Evolutionary conservation across 495 filamentous ascomycete species (phyloP).

Genomic region (Cercophora samala): DNA sequence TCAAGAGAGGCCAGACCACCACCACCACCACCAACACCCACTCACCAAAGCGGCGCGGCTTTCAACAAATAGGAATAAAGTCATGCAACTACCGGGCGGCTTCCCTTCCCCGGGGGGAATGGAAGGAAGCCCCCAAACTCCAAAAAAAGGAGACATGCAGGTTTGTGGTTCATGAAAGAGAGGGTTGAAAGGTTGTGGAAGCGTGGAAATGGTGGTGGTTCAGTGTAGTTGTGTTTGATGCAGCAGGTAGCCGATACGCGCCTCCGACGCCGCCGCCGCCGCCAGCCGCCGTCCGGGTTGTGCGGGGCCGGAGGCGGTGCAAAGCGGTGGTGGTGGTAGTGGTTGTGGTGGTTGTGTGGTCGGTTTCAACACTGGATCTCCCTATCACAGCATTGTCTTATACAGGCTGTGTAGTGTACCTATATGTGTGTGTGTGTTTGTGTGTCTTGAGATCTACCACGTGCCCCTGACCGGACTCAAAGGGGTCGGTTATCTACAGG

Average conservation of each 20-base stretch:
- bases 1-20: background rate
- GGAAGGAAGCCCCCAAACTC: background rate
- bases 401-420: too few relatives aligned
- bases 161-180: background rate
- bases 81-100: background rate
- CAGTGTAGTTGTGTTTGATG: constrained; percentile 3
- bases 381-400: background rate
- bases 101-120: too few relatives aligned
- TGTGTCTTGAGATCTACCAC: background rate
- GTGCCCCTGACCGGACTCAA: background rate
- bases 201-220: too few relatives aligned
- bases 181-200: background rate
- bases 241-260: background rate
- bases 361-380: background rate
- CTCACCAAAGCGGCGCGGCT: too few relatives aligned
- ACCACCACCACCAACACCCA: too few relatives aligned
- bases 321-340: too few relatives aligned
- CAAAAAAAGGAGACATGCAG: background rate
- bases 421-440: background rate
- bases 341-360: background rate
- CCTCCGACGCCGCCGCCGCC: too few relatives aligned
- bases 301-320: too few relatives aligned
- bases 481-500: background rate
- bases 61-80: background rate
- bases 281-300: too few relatives aligned